Evolutionary conservation across 768 basidiomycete genomes (phyloP).

Genomic region (Amyloporia xantha): DNA sequence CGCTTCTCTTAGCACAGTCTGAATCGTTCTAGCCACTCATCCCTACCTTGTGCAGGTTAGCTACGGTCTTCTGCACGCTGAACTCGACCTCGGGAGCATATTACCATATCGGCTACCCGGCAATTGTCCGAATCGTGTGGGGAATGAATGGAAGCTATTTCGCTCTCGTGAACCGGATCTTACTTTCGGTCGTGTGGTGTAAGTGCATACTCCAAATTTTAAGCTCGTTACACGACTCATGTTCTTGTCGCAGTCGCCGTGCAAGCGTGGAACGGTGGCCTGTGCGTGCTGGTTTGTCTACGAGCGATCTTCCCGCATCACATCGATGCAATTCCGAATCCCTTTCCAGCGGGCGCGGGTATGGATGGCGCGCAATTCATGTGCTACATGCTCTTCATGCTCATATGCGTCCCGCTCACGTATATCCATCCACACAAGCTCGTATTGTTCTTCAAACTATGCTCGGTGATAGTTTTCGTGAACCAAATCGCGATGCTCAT

Average conservation of each 20-base stretch:
- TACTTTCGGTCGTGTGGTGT: constrained; percentile 18
- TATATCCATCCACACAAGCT: constrained; percentile 18
- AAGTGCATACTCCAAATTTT: neutral
- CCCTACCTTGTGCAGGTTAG: neutral
- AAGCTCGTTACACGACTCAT: neutral
- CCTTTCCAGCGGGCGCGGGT: constrained; percentile 11
- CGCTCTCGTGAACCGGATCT: constrained; percentile 15
- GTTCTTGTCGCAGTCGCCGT: neutral
- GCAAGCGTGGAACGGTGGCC: constrained; percentile 4
- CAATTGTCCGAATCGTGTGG: constrained; percentile 13
- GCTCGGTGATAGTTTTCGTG: constrained; percentile 11
- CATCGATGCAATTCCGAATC: constrained; percentile 14
- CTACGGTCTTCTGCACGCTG: constrained; percentile 4
- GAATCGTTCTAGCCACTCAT: neutral
- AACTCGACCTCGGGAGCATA: constrained; percentile 14
- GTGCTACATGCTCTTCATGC: constrained; percentile 6
- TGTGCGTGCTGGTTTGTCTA: constrained; percentile 11
- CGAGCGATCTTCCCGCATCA: constrained; percentile 14
- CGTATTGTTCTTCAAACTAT: constrained; percentile 16
- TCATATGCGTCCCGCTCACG: constrained; percentile 17
- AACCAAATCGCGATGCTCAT: constrained; percentile 12
- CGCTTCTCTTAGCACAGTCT: constrained; percentile 4
- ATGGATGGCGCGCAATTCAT: constrained; percentile 15
- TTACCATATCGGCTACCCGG: constrained; percentile 16
- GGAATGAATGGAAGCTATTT: constrained; percentile 16